A percentile compares a stretch with the other conserved stretches of the same genome.
These are phyloP conservation scores for Aspergillus viridinutans DNA, from an alignment of 2,329 filamentous ascomycete species.

Conservation along the genomic window DNA sequence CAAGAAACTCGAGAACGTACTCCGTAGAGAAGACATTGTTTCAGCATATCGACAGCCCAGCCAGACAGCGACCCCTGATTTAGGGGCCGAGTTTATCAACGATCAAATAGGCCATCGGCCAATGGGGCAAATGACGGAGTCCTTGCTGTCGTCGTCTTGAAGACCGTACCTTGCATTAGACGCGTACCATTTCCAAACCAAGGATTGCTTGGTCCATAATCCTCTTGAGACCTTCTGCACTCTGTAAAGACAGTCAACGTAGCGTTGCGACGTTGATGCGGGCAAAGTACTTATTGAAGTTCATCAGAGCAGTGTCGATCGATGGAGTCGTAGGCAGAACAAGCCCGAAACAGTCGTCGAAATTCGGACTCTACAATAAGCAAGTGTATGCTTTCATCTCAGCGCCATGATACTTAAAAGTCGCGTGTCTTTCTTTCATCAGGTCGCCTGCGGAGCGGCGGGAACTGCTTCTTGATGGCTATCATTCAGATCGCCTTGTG, in stretches of 20 bases:
- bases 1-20: not conserved
- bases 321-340: not conserved
- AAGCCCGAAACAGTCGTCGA: not conserved
- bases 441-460: conserved; percentile 10
- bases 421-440: conserved; percentile 6
- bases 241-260: not conserved
- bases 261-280: conserved; percentile 10
- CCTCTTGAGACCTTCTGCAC: not conserved
- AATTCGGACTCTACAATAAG: not conserved
- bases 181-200: not conserved
- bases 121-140: not conserved
- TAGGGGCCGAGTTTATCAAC: not conserved
- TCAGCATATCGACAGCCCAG: not conserved
- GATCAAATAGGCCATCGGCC: not conserved
- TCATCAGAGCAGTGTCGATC: not conserved
- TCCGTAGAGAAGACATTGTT: not conserved
- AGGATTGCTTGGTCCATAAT: not conserved
- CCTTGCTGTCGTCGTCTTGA: not conserved
- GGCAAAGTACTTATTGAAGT: not conserved
- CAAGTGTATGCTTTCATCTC: not conserved
- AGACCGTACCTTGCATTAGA: not conserved
- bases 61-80: not conserved
- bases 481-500: conserved; percentile 7
- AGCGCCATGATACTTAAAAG: not conserved
- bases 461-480: not conserved